These are phyloP conservation scores for Thermothelomyces thermophilus DNA, from an alignment of 2,329 filamentous ascomycete genomes.

Conservation along the genomic window DNA sequence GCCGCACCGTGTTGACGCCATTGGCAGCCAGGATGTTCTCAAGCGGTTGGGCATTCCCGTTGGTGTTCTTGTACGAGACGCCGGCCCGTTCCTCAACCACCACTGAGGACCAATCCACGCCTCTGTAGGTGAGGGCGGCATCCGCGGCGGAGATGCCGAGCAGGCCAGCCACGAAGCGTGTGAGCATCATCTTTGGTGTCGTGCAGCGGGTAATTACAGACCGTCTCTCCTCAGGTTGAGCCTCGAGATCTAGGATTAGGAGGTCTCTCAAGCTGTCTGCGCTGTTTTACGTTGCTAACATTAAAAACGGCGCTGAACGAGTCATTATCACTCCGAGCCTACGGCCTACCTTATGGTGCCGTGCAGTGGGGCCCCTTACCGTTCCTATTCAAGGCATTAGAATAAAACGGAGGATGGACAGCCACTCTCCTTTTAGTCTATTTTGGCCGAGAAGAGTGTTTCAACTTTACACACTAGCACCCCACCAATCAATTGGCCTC, in stretches of 20 bases:
- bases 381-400: not conserved
- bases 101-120: slow-evolving; percentile 65
- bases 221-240: not conserved
- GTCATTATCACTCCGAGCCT: too few species aligned
- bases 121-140: slow-evolving; percentile 51
- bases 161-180: slow-evolving; percentile 13
- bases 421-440: not conserved
- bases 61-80: slow-evolving; percentile 51
- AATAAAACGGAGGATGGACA: not conserved
- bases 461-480: too few species aligned
- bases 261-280: too few species aligned
- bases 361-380: not conserved
- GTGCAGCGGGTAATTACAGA: not conserved
- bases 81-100: slow-evolving; percentile 56
- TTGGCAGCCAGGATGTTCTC: slow-evolving; percentile 56
- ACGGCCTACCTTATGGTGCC: too few species aligned
- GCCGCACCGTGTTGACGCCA: slow-evolving; percentile 64
- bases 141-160: slow-evolving; percentile 18
- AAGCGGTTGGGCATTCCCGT: slow-evolving; percentile 47
- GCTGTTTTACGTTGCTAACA: too few species aligned
- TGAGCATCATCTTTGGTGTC: slow-evolving; percentile 15
- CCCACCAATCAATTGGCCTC: too few species aligned
- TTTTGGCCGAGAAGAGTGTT: too few species aligned
- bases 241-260: too few species aligned
- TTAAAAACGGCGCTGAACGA: not conserved